Conservation (phyloP, 2,329 filamentous ascomycete genomes). For the Aspergillus niger region DNA sequence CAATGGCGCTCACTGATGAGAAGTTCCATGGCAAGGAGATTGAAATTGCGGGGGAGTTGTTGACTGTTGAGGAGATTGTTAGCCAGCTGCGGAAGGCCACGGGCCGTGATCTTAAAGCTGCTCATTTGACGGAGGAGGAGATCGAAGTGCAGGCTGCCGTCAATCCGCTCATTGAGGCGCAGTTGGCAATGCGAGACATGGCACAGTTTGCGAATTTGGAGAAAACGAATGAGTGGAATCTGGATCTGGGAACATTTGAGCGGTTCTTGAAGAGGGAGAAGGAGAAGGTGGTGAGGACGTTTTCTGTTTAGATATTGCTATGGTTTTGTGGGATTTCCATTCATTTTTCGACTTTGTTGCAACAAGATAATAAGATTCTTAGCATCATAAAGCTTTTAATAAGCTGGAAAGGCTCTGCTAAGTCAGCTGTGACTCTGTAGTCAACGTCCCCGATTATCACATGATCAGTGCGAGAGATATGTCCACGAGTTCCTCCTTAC, state of each 20-base stretch:
- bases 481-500: too few species aligned
- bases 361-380: not conserved
- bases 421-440: too few species aligned
- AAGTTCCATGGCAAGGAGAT: constrained; percentile 48
- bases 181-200: constrained; percentile 42
- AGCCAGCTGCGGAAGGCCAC: constrained; percentile 37
- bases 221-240: constrained; percentile 37
- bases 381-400: too few species aligned
- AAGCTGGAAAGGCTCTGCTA: too few species aligned
- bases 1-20: constrained; percentile 46
- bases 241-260: constrained; percentile 49
- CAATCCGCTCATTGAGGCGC: constrained; percentile 45
- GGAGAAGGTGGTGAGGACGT: constrained; percentile 23
- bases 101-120: constrained; percentile 38
- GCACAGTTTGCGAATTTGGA: constrained; percentile 39
- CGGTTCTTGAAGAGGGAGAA: constrained; percentile 48
- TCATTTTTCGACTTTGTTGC: not conserved
- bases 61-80: constrained; percentile 42
- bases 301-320: not conserved
- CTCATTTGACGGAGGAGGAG: constrained; percentile 48
- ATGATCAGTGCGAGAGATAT: too few species aligned
- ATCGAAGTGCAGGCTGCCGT: constrained; percentile 33
- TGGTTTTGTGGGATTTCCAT: not conserved
- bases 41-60: constrained; percentile 45
- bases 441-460: too few species aligned